Evolutionary conservation across 805 yeast species (phyloP).

Genomic region (Wickerhamiella spandovensis): DNA sequence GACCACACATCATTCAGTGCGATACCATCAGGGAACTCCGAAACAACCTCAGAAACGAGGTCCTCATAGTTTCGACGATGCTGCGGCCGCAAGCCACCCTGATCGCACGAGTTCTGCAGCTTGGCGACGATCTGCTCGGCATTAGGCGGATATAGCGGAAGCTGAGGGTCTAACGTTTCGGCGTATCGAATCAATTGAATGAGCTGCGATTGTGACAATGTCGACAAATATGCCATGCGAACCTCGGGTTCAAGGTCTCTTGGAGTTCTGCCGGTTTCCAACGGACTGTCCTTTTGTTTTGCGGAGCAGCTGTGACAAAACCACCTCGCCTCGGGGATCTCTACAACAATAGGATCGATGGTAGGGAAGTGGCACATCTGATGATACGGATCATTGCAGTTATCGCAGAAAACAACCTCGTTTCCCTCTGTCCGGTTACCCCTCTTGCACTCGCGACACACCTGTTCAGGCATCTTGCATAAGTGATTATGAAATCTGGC

Average conservation of each 20-base stretch:
- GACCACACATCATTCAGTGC: conserved; percentile 14
- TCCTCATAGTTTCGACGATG: conserved; percentile 20
- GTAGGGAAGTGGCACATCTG: conserved; percentile 30
- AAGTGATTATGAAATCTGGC: background rate
- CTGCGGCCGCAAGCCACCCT: conserved; percentile 10
- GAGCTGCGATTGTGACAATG: conserved; percentile 28
- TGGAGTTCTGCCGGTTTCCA: conserved; percentile 28
- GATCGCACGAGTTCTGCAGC: conserved; percentile 22
- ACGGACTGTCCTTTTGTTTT: conserved; percentile 23
- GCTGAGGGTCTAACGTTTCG: conserved; percentile 25
- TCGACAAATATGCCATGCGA: conserved; percentile 26
- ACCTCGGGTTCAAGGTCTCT: conserved; percentile 24
- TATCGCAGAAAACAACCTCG: conserved; percentile 29
- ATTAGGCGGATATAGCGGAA: conserved; percentile 29
- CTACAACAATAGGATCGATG: conserved; percentile 27
- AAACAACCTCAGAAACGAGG: conserved; percentile 22
- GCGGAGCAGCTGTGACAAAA: conserved; percentile 28
- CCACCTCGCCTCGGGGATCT: conserved; percentile 30
- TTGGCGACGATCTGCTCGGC: conserved; percentile 23
- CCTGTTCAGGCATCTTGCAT: conserved; percentile 15
- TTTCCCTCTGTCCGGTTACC: conserved; percentile 25
- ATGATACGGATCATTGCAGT: conserved; percentile 29
- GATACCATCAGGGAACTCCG: conserved; percentile 20
- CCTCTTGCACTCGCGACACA: conserved; percentile 28
- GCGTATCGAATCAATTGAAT: conserved; percentile 28